Percentiles rank a stretch among this genome's conserved stretches.
Conservation (phyloP, 208 protist species). For the Trypanosoma conorhini region DNA sequence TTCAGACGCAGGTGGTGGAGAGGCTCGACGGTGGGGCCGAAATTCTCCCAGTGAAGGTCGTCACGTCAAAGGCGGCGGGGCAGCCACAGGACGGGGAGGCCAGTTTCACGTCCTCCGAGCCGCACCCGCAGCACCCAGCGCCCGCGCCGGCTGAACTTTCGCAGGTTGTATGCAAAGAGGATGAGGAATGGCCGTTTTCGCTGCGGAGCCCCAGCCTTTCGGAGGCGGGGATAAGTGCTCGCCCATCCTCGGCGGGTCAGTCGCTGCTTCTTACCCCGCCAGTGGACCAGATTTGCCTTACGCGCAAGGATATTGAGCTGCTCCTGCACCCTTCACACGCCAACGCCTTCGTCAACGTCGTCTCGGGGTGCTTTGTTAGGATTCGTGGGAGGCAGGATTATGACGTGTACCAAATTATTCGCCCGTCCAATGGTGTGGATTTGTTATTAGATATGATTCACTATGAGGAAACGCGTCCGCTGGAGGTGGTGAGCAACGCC, state of each 20-base stretch:
- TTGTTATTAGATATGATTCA: slow-evolving; percentile 51
- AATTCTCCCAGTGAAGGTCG: slow-evolving; percentile 48
- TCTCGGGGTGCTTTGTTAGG: slow-evolving; percentile 56
- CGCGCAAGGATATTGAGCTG: slow-evolving; percentile 30
- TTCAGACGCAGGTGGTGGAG: slow-evolving; percentile 61
- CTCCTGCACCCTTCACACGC: slow-evolving; percentile 35
- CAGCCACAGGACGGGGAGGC: not conserved
- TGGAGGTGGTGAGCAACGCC: slow-evolving; percentile 57
- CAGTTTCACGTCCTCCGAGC: slow-evolving; percentile 1
- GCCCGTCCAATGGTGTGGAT: slow-evolving; percentile 11
- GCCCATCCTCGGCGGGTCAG: not conserved
- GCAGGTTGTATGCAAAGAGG: not conserved
- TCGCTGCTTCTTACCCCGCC: slow-evolving; percentile 26
- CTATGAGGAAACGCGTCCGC: slow-evolving; percentile 32
- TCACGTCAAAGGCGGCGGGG: slow-evolving; percentile 7
- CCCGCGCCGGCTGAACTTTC: not conserved
- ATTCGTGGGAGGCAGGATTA: slow-evolving; percentile 41
- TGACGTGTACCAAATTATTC: slow-evolving; percentile 43
- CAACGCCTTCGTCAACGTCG: slow-evolving; percentile 33
- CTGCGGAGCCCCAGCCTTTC: slow-evolving; percentile 3
- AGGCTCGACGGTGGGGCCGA: slow-evolving; percentile 41
- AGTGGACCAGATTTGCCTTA: slow-evolving; percentile 48
- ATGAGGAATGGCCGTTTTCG: slow-evolving; percentile 13
- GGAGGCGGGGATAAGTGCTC: not conserved
- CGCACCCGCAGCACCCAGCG: not conserved